Evolutionary conservation across 1,284 basidiomycete genomes (phyloP).

Genomic region (Puccinia polysora): DNA sequence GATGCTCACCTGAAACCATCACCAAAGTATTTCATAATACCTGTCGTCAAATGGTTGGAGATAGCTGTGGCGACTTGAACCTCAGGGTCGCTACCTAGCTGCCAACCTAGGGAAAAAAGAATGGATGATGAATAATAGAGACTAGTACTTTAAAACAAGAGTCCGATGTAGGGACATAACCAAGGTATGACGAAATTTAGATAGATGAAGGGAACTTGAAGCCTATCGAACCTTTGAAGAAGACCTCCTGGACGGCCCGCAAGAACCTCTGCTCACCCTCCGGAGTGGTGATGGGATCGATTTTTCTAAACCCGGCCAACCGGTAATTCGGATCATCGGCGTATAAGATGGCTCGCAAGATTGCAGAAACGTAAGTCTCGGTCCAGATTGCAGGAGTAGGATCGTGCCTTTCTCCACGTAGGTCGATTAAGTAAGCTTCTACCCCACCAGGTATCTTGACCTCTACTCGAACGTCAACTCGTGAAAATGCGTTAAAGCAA

Average conservation of each 20-base stretch:
- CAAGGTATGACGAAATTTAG: neutral
- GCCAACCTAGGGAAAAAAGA: conserved; percentile 67
- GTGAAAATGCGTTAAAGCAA: conserved; percentile 96
- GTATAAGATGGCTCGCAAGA: conserved; percentile 86
- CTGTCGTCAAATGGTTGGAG: conserved; percentile 90
- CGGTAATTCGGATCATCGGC: conserved; percentile 89
- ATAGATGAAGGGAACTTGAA: conserved; percentile 44
- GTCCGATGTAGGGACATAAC: neutral
- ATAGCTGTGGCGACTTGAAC: conserved; percentile 98
- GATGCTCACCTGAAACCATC: conserved; percentile 69
- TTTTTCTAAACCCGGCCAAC: conserved; percentile 86
- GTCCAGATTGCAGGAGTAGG: conserved; percentile 91
- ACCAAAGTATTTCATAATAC: conserved; percentile 94
- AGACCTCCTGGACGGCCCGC: conserved; percentile 82
- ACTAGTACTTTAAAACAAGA: neutral
- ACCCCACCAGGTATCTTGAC: conserved; percentile 98
- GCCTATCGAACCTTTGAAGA: conserved; percentile 81
- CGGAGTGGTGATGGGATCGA: conserved; percentile 84
- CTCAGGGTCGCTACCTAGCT: conserved; percentile 95
- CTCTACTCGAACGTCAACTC: conserved; percentile 93
- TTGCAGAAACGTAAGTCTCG: conserved; percentile 90
- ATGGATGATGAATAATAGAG: neutral
- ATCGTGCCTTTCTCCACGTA: conserved; percentile 91
- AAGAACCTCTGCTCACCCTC: conserved; percentile 88
- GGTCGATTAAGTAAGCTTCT: conserved; percentile 85